These are phyloP conservation scores for Penicillium concentricum DNA, from an alignment of 2,329 filamentous ascomycete species.

Conservation along the genomic window DNA sequence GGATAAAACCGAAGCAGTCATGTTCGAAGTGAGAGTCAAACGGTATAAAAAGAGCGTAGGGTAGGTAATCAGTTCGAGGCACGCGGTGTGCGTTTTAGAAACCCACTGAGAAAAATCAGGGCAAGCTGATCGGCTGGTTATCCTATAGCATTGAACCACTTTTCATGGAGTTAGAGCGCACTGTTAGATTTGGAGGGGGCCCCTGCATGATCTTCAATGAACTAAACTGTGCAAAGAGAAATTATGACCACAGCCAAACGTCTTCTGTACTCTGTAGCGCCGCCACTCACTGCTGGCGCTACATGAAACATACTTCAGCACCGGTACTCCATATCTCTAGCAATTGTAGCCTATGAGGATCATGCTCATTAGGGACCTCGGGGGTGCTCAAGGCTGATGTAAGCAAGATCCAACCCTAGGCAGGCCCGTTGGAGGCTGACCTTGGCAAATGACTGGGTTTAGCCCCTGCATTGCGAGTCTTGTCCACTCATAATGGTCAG, in stretches of 20 bases:
- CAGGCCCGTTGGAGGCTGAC: not conserved
- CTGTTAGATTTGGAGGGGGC: not conserved
- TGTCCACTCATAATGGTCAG: not conserved
- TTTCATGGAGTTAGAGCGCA: not conserved
- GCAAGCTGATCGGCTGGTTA: not conserved
- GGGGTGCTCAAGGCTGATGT: not conserved
- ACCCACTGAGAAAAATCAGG: not conserved
- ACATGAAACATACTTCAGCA: not conserved
- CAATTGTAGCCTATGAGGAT: not conserved
- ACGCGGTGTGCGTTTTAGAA: not conserved
- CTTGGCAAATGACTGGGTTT: not conserved
- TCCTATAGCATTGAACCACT: not conserved
- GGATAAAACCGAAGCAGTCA: not conserved
- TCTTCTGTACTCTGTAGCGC: not conserved
- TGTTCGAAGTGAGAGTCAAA: not conserved
- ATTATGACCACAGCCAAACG: not conserved
- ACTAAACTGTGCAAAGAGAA: not conserved
- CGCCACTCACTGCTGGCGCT: not conserved
- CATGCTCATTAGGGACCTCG: no score
- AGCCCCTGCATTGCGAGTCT: not conserved
- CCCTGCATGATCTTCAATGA: not conserved
- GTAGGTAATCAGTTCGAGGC: not conserved
- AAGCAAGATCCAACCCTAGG: not conserved
- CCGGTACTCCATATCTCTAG: not conserved
- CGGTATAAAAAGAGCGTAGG: not conserved